Evolutionary conservation across 2,329 filamentous ascomycete genomes (phyloP), one percentile per base, ranked within the genome.

Genomic region (Talaromyces sp.): DNA sequence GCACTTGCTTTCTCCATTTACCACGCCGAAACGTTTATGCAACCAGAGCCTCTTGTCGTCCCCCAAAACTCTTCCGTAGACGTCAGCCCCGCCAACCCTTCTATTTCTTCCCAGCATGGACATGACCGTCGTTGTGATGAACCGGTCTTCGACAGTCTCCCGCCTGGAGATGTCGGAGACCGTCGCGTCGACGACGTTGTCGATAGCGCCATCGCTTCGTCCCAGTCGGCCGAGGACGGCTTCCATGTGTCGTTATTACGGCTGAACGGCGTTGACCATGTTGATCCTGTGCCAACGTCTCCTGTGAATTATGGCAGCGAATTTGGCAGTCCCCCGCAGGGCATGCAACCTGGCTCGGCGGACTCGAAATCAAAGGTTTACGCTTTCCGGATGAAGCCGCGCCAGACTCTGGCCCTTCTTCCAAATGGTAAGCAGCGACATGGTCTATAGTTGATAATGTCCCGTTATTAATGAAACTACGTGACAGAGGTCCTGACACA

Each of bases 401-500:
- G 73, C 53, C 75, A 78, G 49, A 79, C 82, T 29, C 77, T 88
- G 46, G 77, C 81, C 43, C 78, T 80, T 58, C 87, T 96, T 64
- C 92, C 93, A 7, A 96, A 96, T 80, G 93, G 93, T 96, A 78
- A 43, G 71, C 46, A 64, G 56, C 26, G 35, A 64, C 52, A 31
- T 55, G 57, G 60, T 60, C 46, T 61, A 57, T 61, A 59, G 43
- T 35, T 35, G 29, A 19, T 24, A 35, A 56, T 19, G 31, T 55
- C 38, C 62, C 66, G 64, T 65, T 58, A 50, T 24, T 52, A 50
- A 58, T 57, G 61, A 46, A 24, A 11, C 21, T 46, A 31, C 57
- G 32, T 19, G 52, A 38, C 75, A 97, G 95, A 99, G 82, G 88
- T 98, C 60, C 76, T 98, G 74, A 96, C 91, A 11, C 92, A 97